Evolutionary conservation across 306 rosid species (phyloP), one percentile per base, ranked within the genome.

Genomic region (Argentina anserina): DNA sequence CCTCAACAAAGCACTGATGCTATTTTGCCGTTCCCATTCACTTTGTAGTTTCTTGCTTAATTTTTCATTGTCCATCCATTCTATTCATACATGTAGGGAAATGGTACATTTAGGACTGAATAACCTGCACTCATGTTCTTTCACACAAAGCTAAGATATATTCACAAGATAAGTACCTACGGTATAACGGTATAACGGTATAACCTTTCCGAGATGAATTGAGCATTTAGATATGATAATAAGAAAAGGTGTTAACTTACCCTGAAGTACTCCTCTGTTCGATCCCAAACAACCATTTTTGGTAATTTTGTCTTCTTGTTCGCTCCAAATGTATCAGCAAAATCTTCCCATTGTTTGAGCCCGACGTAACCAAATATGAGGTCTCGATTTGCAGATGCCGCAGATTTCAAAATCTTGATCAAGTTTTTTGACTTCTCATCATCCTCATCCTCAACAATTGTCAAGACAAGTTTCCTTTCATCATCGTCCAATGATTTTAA

Each of bases 341-440:
- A 95, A 37, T 91, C 96, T 26, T 76, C 97, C 82, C 85, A 80
- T 81, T 95, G 99, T 78, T 78, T 81, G 78, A 86, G 78, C 71
- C 99, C 97, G 59, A 91, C 96, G 50, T 87, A 90, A 77, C 96
- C 89, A 84, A 95, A 95, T 75, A 95, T 79, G 72, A 95, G 81
- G 81, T 91, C 97, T 9, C 91, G 95, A 63, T 95, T 95, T n/a
- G 97, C 99, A 33, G 96, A 90, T 68, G 99, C 99, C 64, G 96
- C 97, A 69, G 87, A 95, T 84, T 83, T 91, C 79, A 95, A 81
- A 81, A 90, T 78, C 87, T 90, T 85, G 63, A 88, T 58, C 78
- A 92, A 80, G 28, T 87, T 88, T 78, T 74, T 88, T 52, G 96
- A 73, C 55, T 81, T 82, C 71, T 87, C 99, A 33, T 87, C 89